Base-by-base conservation (phyloP, 2,329 filamentous ascomycete genomes). In the Huntiella moniliformis region DNA sequence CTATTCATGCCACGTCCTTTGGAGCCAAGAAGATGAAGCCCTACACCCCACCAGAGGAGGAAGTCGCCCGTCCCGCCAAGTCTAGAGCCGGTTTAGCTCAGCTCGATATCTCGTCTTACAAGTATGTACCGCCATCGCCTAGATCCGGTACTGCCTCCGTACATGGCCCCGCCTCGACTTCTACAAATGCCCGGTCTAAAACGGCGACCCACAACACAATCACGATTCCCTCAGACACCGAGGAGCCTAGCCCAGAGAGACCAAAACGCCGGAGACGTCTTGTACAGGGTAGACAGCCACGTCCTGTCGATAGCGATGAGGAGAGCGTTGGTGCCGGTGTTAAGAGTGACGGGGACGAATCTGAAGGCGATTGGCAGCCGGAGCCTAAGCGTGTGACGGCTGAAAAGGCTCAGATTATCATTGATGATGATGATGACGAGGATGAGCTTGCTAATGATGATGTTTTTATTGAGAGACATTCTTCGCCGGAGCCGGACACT, bases 1-100 rank as follows among this genome's bases (percentile, higher is more conserved):
- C 76, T 35, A 79, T 75, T 15, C 73, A 69, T 11, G 79, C 77
- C 0, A 78, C 80, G 28, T 62, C 62, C 12, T 72, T 73, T 53
- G 62, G 35, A 11, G 22, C 42, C 28, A 13, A 11, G 11, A 45
- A 45, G 18, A 42, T 39, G 31, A 22, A 31, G 10, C 16, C 35
- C 3, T 28, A 10, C 10, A 28, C 22, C 22, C 22, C 22, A 28
- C 22, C 22, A 28, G 22, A 28, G 10, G 22, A 28, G 2, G 12
- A 10, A 12, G 18, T 33, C 13, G 10, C 43, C 47, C n/a, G 32
- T 8, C 13, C 11, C 38, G 46, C 45, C 17, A 45, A 49, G 38
- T 13, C 28, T 8, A 49, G 46, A 28, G 31, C 42, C 38, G 38
- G 33, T 15, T 16, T 49, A 15, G 39, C 38, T 17, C 16, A 38